Conservation (phyloP, 2,329 filamentous ascomycete species). For the Leptographium wingfieldii region DNA sequence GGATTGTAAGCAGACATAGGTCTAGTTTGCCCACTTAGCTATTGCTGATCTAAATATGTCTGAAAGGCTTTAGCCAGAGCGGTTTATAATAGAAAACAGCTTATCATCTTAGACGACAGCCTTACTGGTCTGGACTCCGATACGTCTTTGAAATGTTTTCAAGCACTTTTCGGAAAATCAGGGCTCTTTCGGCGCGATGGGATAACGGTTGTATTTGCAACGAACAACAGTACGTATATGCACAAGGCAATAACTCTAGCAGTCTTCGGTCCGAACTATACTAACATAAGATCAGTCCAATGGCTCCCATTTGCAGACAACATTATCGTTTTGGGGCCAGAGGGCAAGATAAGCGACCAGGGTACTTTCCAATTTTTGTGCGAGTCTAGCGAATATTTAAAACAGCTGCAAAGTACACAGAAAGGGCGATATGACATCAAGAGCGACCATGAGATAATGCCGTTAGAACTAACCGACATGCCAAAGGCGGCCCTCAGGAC, state of each 20-base stretch:
- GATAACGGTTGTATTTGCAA: slow-evolving; percentile 30
- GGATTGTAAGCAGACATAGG: slow-evolving; percentile 4
- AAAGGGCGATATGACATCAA: no score
- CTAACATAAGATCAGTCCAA: slow-evolving; percentile 4
- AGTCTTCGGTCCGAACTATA: no score
- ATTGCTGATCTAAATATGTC: neutral
- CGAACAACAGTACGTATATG: slow-evolving; percentile 18
- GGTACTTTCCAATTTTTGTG: neutral
- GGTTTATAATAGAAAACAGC: slow-evolving; percentile 23
- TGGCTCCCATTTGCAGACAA: neutral
- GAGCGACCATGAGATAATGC: no score
- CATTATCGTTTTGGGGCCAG: neutral
- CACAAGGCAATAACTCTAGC: neutral
- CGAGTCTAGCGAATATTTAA: slow-evolving; percentile 12
- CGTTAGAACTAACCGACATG: no score
- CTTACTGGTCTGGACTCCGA: slow-evolving; percentile 31
- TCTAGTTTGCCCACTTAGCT: neutral
- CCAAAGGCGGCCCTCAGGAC: no score
- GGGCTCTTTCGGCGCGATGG: slow-evolving; percentile 27
- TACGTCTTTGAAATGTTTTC: slow-evolving; percentile 29
- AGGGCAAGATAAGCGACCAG: neutral
- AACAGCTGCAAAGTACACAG: neutral
- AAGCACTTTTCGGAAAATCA: slow-evolving; percentile 24
- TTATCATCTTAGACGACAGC: slow-evolving; percentile 33
- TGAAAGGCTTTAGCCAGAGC: slow-evolving; percentile 31